Percentiles rank a stretch among this genome's conserved stretches.
phyloP scores from a whole-genome alignment of 176 grass and related monocot species.

The Avena eriantha region DNA sequence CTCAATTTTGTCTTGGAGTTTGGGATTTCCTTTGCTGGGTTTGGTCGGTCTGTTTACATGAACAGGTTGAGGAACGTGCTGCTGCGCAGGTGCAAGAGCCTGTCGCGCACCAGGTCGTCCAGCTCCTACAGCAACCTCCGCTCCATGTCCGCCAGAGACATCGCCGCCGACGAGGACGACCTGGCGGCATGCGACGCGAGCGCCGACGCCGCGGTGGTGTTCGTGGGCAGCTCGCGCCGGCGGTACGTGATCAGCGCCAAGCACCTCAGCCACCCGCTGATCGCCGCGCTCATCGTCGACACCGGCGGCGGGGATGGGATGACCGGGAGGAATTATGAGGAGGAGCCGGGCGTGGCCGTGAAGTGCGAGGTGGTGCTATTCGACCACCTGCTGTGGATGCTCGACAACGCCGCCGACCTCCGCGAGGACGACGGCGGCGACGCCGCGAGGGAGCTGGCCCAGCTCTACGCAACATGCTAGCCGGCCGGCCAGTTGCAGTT shows the following conservation, averaged over 20 bases:
- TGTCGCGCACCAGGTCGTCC: slow-evolving; percentile 52
- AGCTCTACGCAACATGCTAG: slow-evolving; percentile 71
- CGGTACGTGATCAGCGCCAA: slow-evolving; percentile 71
- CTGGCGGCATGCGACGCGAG: too few species aligned
- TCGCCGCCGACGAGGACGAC: not conserved
- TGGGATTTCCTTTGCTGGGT: not conserved
- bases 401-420: slow-evolving; percentile 68
- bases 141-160: slow-evolving; percentile 69
- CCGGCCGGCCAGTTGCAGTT: not conserved
- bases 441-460: slow-evolving; percentile 66
- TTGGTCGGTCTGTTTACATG: slow-evolving; percentile 16
- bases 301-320: too few species aligned
- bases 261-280: slow-evolving; percentile 80
- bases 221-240: slow-evolving; percentile 80
- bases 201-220: slow-evolving; percentile 47
- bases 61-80: slow-evolving; percentile 59
- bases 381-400: slow-evolving; percentile 95
- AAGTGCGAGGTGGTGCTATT: slow-evolving; percentile 93
- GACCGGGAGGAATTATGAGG: too few species aligned
- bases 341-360: slow-evolving; percentile 43
- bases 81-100: slow-evolving; percentile 81
- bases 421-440: slow-evolving; percentile 12
- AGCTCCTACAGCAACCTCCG: slow-evolving; percentile 71
- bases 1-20: not conserved
- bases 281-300: slow-evolving; percentile 54